These are phyloP conservation scores for Peronospora destructor DNA, from an alignment of 352 stramenopile genomes.

Conservation along the genomic window DNA sequence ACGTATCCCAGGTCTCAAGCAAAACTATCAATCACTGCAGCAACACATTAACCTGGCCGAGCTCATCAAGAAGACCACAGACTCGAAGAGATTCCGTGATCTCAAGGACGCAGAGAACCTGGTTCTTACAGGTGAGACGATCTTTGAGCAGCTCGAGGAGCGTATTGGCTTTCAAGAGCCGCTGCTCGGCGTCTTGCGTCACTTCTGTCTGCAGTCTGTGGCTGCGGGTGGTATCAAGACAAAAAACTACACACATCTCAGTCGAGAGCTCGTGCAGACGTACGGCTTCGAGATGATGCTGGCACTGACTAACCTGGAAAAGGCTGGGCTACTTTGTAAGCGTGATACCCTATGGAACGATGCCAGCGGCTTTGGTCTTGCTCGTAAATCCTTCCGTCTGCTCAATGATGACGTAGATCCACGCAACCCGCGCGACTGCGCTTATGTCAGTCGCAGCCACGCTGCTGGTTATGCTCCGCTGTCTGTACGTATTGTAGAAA, in stretches of 20 bases:
- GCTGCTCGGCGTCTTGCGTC: conserved; percentile 83
- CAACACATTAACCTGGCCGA: conserved; percentile 97
- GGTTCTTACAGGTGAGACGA: conserved; percentile 93
- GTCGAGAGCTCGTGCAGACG: conserved; percentile 91
- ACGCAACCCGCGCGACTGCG: conserved; percentile 90
- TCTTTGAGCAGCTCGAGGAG: conserved; percentile 94
- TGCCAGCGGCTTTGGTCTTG: conserved; percentile 72
- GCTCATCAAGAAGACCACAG: conserved; percentile 91
- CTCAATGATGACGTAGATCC: conserved; percentile 94
- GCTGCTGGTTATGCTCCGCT: conserved; percentile 91
- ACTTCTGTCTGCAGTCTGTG: conserved; percentile 92
- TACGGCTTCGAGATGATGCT: conserved; percentile 96
- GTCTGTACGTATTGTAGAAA: conserved; percentile 90
- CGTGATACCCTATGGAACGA: conserved; percentile 85
- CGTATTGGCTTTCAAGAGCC: conserved; percentile 91
- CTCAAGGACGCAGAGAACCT: conserved; percentile 92
- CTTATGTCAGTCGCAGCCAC: conserved; percentile 85
- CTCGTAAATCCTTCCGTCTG: conserved; percentile 88
- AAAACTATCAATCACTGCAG: conserved; percentile 92
- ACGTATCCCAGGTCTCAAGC: conserved; percentile 90
- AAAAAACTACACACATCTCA: conserved; percentile 91
- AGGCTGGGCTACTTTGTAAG: conserved; percentile 84
- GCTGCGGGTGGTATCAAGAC: conserved; percentile 90
- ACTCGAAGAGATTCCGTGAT: conserved; percentile 90
- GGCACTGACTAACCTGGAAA: conserved; percentile 91